Evolutionary conservation across 1,139 yeast species (phyloP).

Genomic region (Debaryomycetaceae sp.): DNA sequence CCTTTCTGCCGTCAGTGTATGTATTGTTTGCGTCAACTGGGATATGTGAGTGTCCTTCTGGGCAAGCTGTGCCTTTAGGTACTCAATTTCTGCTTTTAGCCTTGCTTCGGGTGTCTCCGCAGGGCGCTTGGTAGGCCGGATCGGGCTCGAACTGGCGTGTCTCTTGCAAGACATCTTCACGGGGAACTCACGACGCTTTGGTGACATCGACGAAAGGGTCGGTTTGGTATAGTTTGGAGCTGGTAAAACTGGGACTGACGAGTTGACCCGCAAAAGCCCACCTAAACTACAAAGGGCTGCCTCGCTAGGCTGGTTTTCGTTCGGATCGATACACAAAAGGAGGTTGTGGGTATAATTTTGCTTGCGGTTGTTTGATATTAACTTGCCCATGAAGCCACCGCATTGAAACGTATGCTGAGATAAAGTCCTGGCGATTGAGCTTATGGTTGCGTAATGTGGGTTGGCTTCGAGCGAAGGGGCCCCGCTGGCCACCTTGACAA

Average conservation of each 20-base stretch:
- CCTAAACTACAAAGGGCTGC: conserved; percentile 26
- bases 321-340: conserved; percentile 25
- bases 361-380: no score
- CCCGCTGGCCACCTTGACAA: conserved; percentile 14
- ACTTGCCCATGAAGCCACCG: no score
- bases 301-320: conserved; percentile 20
- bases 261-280: conserved; percentile 18
- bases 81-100: conserved; percentile 2
- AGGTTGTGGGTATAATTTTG: conserved; percentile 15
- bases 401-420: no score
- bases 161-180: conserved; percentile 2
- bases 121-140: conserved; percentile 5
- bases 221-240: conserved; percentile 25
- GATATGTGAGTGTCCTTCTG: background rate
- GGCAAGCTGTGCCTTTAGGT: no score
- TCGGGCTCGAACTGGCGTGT: conserved; percentile 5
- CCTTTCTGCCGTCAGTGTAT: conserved; percentile 9
- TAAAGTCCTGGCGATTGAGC: no score
- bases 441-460: no score
- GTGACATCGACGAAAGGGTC: conserved; percentile 21
- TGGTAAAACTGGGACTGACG: conserved; percentile 5
- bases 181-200: conserved; percentile 9
- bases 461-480: no score
- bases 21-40: background rate
- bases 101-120: no score